Evolutionary conservation across 225 moss, liverwort and hornwort genomes (phyloP).

Genomic region (Climacium dendroides): DNA sequence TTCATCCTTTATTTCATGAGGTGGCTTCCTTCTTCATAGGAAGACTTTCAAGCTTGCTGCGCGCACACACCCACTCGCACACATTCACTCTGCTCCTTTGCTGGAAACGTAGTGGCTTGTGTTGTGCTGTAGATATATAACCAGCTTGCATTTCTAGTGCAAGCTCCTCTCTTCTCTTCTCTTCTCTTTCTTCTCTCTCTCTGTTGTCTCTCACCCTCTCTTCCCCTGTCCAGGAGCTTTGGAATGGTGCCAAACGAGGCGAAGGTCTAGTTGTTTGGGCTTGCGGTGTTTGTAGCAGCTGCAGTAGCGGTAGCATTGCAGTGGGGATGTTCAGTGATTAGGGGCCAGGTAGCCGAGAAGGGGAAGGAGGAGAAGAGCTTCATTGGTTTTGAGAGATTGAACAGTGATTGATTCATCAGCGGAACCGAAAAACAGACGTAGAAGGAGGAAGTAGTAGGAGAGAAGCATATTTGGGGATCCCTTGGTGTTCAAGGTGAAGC

Average conservation of each 20-base stretch:
- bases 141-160: neutral
- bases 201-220: neutral
- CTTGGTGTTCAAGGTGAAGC: neutral
- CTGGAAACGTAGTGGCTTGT: neutral
- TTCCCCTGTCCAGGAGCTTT: neutral
- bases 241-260: neutral
- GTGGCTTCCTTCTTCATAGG: neutral
- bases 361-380: neutral
- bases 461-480: neutral
- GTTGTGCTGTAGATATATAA: slow-evolving; percentile 3
- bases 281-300: neutral
- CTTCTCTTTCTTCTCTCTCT: neutral
- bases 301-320: neutral
- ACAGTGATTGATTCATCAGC: neutral
- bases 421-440: neutral
- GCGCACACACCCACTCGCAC: no score
- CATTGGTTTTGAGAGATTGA: neutral
- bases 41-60: neutral
- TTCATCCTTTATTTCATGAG: neutral
- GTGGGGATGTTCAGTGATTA: neutral
- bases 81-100: neutral
- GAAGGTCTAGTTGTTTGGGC: neutral
- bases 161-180: neutral
- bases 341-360: neutral
- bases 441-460: neutral